Percentiles rank a stretch among this genome's conserved stretches.
phyloP scores from a whole-genome alignment of 208 protist species.

The Leishmania mexicana region DNA sequence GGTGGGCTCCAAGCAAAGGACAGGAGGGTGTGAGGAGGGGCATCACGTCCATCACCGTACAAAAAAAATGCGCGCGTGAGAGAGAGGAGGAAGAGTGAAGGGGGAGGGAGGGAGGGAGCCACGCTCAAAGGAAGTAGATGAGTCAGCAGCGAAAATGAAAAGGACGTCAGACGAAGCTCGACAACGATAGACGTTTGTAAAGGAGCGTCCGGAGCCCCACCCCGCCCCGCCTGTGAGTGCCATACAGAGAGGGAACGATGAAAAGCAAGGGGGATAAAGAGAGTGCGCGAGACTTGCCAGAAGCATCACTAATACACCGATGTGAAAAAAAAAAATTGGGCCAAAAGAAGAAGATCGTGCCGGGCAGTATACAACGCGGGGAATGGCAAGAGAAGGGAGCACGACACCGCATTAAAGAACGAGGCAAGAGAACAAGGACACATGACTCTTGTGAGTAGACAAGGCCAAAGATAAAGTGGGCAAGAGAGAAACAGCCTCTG shows the following conservation, averaged over 20 bases:
- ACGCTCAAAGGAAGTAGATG: not conserved
- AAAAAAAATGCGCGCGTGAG: not conserved
- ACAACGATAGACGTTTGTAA: not conserved
- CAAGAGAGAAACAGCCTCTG: not conserved
- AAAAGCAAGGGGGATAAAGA: not conserved
- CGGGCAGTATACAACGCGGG: too few relatives aligned
- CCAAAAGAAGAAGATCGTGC: too few relatives aligned
- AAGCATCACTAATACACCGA: not conserved
- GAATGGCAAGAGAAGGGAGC: too few relatives aligned
- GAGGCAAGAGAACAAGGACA: not conserved
- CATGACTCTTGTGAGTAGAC: not conserved
- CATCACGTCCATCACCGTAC: too few relatives aligned
- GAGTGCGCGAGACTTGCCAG: not conserved
- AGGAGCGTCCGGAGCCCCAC: not conserved
- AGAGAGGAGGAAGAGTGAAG: not conserved
- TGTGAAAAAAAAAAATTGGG: not conserved
- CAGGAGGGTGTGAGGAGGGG: too few relatives aligned
- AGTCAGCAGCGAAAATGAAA: not conserved
- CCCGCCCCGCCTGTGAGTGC: not conserved
- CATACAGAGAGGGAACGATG: not conserved
- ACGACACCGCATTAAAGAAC: too few relatives aligned
- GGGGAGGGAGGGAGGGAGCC: not conserved
- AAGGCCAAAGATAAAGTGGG: not conserved
- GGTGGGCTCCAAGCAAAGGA: too few relatives aligned
- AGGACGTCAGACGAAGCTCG: not conserved